Evolutionary conservation across 169 alveolate species (phyloP), one percentile per base, ranked within the genome.

Genomic region (Cardiosporidium cionae): DNA sequence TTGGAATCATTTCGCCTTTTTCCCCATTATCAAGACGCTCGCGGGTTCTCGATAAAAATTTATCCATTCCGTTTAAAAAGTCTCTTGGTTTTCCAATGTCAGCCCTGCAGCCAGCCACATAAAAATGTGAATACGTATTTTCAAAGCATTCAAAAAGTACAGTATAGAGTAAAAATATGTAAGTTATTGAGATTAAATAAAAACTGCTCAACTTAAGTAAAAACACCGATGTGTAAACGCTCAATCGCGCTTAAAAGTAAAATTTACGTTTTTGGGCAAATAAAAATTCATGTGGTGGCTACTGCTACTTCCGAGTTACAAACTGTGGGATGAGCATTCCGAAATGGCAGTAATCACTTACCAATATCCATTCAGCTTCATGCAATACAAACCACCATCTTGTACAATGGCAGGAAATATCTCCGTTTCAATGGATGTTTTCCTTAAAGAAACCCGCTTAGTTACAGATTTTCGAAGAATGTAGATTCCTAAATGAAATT

Each of bases 31-130:
- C n/a, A 16, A 16, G 58, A 44, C 16, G 16, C 58, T 44, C 27
- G n/a, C 27, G n/a, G n/a, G n/a, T 44, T 16, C n/a, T 44, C n/a
- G 16, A 16, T 44, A 44, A 44, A 44, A 16, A 44, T 44, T 16
- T 16, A 16, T 44, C 58, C 44, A 84, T 81, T 23, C 97, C 97
- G 3, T 73, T 32, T 33, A 94, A 76, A 76, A 76, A 95, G 66
- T 93, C 98, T 70, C 82, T 87, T 4, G 98, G 98, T 73, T 90
- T 86, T 3, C 98, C 98, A 3, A 95, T 89, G 74, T 95, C 98
- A 71, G 93, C 94, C 97, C 98, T 91, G 80, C 87, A 91, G 4
- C n/a, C n/a, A n/a, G n/a, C n/a, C n/a, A n/a, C n/a, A n/a, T n/a
- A n/a, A n/a, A n/a, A n/a, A n/a, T n/a, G n/a, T n/a, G n/a, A n/a